These are phyloP conservation scores for Strobilomyces confusus DNA, from an alignment of 768 basidiomycete genomes.

Conservation along the genomic window DNA sequence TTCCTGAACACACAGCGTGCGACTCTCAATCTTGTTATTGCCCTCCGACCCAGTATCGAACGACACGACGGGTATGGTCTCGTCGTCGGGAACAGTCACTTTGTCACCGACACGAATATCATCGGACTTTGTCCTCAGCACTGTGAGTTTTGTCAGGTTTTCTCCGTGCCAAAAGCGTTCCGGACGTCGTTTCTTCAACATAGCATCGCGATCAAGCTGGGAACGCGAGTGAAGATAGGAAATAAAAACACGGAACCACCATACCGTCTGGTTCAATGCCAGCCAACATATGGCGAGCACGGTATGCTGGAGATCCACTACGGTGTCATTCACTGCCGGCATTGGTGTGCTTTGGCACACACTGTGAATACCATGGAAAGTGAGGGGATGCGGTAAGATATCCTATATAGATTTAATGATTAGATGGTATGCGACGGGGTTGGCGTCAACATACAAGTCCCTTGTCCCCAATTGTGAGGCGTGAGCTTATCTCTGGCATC, in stretches of 20 bases:
- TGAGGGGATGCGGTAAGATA: slow-evolving; percentile 55
- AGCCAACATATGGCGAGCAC: slow-evolving; percentile 83
- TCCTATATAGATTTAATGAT: slow-evolving; percentile 41
- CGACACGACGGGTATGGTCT: slow-evolving; percentile 48
- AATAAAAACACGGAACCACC: slow-evolving; percentile 15
- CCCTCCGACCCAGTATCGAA: slow-evolving; percentile 53
- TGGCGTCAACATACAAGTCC: slow-evolving; percentile 50
- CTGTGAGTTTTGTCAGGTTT: slow-evolving; percentile 59
- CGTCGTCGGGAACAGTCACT: slow-evolving; percentile 52
- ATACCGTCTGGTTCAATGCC: slow-evolving; percentile 80
- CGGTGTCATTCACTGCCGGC: slow-evolving; percentile 50
- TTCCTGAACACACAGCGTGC: slow-evolving; percentile 61
- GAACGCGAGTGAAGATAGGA: slow-evolving; percentile 1
- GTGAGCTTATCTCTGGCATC: slow-evolving; percentile 74
- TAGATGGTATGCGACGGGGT: not conserved
- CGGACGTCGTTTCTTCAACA: slow-evolving; percentile 60
- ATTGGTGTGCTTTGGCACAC: slow-evolving; percentile 43
- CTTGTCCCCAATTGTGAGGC: slow-evolving; percentile 69
- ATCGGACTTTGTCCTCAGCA: slow-evolving; percentile 58
- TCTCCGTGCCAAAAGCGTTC: slow-evolving; percentile 69
- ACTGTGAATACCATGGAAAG: slow-evolving; percentile 43
- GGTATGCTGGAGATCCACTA: slow-evolving; percentile 69
- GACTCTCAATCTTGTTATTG: slow-evolving; percentile 46
- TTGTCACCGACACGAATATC: slow-evolving; percentile 74
- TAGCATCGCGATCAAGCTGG: slow-evolving; percentile 59